These are phyloP conservation scores for Saturnispora bothae DNA, from an alignment of 805 yeast genomes.

Conservation along the genomic window DNA sequence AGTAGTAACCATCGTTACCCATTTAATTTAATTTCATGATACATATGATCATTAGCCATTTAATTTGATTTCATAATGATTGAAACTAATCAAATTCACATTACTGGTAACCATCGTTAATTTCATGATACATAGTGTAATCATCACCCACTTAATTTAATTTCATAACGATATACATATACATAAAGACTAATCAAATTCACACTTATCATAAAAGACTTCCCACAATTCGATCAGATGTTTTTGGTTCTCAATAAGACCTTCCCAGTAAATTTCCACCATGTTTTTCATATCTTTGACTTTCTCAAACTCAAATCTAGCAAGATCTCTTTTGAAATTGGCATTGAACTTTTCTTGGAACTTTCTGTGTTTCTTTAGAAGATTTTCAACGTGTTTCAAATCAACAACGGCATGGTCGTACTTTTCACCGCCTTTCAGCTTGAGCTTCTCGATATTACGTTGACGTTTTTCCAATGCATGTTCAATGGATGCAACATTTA, in stretches of 20 bases:
- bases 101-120: no score
- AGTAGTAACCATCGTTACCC: no score
- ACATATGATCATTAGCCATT: no score
- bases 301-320: conserved; percentile 61
- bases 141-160: no score
- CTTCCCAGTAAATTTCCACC: conserved; percentile 83
- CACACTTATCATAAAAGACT: conserved; percentile 58
- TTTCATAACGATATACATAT: no score
- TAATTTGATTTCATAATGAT: no score
- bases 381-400: conserved; percentile 41
- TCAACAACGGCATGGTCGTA: conserved; percentile 48
- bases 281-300: conserved; percentile 78
- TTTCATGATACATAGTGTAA: no score
- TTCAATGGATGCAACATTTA: conserved; percentile 35
- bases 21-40: no score
- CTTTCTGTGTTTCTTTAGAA: conserved; percentile 42
- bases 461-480: conserved; percentile 36
- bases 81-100: no score
- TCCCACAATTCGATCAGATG: conserved; percentile 86
- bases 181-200: no score
- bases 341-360: conserved; percentile 56
- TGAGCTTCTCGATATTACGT: conserved; percentile 33
- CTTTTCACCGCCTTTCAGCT: conserved; percentile 45
- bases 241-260: conserved; percentile 86
- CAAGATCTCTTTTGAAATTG: conserved; percentile 58